These are phyloP conservation scores for Linum usitatissimum DNA, from an alignment of 345 rosid species.

Conservation along the genomic window DNA sequence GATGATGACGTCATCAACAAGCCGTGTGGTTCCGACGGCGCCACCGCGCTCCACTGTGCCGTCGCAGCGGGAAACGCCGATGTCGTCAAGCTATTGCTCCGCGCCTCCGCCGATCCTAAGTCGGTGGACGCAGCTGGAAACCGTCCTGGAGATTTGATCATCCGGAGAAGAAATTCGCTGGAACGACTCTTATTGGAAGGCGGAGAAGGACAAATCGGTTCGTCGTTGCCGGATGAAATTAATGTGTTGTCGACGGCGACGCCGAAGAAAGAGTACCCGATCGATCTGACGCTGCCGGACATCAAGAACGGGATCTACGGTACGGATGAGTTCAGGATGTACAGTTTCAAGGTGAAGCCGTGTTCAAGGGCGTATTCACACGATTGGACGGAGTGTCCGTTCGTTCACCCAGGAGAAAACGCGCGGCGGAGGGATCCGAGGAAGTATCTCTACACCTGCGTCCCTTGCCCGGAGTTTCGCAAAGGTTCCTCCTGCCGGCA, in stretches of 20 bases:
- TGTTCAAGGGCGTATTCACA: conserved; percentile 96
- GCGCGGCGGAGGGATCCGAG: conserved; percentile 92
- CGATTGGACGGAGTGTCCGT: conserved; percentile 95
- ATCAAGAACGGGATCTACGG: conserved; percentile 73
- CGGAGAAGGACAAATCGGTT: conserved; percentile 18
- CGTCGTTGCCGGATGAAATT: conserved; percentile 18
- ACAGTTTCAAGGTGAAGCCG: conserved; percentile 76
- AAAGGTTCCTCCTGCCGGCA: conserved; percentile 69
- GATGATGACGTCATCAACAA: conserved; percentile 36
- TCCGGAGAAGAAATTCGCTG: conserved; percentile 8
- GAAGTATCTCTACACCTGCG: conserved; percentile 82
- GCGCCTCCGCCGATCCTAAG: conserved; percentile 50
- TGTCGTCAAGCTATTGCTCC: conserved; percentile 51
- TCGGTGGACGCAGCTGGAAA: conserved; percentile 52
- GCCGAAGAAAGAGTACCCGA: conserved; percentile 79
- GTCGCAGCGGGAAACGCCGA: conserved; percentile 61
- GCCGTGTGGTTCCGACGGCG: conserved; percentile 59
- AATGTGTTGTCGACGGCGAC: conserved; percentile 10
- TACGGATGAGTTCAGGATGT: conserved; percentile 92
- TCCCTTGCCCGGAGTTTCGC: conserved; percentile 88
- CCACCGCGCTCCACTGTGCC: conserved; percentile 79
- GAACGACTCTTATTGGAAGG: conserved; percentile 41
- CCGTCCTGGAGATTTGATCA: conserved; percentile 45
- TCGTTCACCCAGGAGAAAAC: conserved; percentile 94
- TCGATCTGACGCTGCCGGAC: conserved; percentile 77